Percentiles rank a stretch among this genome's conserved stretches.
Evolutionary conservation across 1,139 yeast species (phyloP).

Genomic region (Sugiyamaella sp.): DNA sequence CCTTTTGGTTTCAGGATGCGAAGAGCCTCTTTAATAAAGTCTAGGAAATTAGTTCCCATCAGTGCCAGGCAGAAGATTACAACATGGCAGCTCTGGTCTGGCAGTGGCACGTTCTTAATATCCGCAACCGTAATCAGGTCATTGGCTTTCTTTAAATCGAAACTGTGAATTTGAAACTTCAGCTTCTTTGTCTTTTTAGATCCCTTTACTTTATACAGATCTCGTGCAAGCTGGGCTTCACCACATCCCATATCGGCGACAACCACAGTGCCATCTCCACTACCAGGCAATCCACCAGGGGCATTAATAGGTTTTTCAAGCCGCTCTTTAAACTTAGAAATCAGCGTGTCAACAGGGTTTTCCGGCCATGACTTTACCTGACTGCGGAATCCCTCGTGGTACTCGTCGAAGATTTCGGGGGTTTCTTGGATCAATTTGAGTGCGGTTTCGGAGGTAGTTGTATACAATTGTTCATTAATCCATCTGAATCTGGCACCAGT

Average conservation of each 20-base stretch:
- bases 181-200: slow-evolving; percentile 43
- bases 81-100: slow-evolving; percentile 73
- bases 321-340: slow-evolving; percentile 66
- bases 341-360: slow-evolving; percentile 91
- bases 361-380: slow-evolving; percentile 98
- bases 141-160: slow-evolving; percentile 85
- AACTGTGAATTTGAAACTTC: slow-evolving; percentile 71
- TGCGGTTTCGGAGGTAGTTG: slow-evolving; percentile 79
- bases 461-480: slow-evolving; percentile 95
- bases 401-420: slow-evolving; percentile 89
- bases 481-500: slow-evolving; percentile 96
- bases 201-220: slow-evolving; percentile 52
- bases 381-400: slow-evolving; percentile 91
- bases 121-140: slow-evolving; percentile 94
- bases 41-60: slow-evolving; percentile 96
- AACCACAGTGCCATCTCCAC: slow-evolving; percentile 53
- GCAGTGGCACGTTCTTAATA: slow-evolving; percentile 84
- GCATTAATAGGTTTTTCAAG: slow-evolving; percentile 75
- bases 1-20: slow-evolving; percentile 88
- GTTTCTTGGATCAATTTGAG: slow-evolving; percentile 71
- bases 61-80: slow-evolving; percentile 91
- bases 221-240: slow-evolving; percentile 82
- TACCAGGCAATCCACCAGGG: slow-evolving; percentile 86
- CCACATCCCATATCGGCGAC: slow-evolving; percentile 99
- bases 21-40: slow-evolving; percentile 86